A percentile compares a stretch with the other conserved stretches of the same genome.
phyloP scores from a whole-genome alignment of 176 grass and related monocot genomes.

The Zea mays region DNA sequence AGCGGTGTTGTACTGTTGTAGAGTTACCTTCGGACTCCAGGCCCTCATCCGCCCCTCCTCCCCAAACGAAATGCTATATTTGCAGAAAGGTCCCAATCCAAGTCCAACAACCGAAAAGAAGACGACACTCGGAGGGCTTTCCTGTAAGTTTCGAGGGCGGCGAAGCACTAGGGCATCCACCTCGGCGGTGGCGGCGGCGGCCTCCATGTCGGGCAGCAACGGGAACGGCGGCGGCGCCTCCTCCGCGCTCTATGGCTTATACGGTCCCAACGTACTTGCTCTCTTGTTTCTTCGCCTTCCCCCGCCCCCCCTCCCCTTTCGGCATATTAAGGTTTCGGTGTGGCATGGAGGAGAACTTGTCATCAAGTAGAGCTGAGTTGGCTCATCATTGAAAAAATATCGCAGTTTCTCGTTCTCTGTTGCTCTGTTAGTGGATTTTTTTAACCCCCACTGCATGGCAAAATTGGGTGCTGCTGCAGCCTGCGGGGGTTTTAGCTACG shows the following conservation, averaged over 20 bases:
- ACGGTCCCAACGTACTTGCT: conserved; percentile 55
- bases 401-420: neutral
- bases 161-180: conserved; percentile 23
- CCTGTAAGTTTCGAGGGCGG: neutral
- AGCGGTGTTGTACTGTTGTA: no score
- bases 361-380: neutral
- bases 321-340: conserved; percentile 1
- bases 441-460: neutral
- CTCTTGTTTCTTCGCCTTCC: neutral
- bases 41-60: no score
- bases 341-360: neutral
- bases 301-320: neutral
- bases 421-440: neutral
- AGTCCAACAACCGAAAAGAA: neutral
- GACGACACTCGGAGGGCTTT: neutral
- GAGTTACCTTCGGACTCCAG: no score
- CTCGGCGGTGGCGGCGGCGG: neutral
- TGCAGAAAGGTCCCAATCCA: neutral
- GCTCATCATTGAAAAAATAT: neutral
- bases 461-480: no score
- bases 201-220: conserved; percentile 37
- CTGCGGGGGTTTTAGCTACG: neutral
- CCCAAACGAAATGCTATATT: neutral
- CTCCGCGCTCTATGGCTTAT: conserved; percentile 57
- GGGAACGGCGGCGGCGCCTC: neutral